Base-by-base conservation (phyloP, 2,329 filamentous ascomycete species). In the Chrysoporthe deuterocubensis region DNA sequence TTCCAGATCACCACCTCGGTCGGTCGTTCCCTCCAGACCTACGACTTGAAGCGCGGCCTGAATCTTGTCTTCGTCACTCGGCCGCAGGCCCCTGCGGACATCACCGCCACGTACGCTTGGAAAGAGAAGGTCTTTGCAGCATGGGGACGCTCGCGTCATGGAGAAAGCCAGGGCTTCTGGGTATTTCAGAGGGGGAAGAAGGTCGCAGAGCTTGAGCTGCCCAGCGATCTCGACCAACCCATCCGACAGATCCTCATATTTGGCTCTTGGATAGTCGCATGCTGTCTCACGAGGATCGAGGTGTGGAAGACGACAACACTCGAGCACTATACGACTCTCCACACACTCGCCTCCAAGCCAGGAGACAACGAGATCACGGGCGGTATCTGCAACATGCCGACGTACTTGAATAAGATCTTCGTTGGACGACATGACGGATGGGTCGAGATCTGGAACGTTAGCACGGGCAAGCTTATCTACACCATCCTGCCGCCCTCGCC, bases 1-100 rank as follows among this genome's bases (percentile, higher is more conserved):
- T 99, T 97, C 77, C 96, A 99, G 78, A 93, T 99, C 79, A 98
- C 96, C 44, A 99, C 96, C 42, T 98, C 93, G 0, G 92, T 96
- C 70, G 96, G 95, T 71, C 88, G 90, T 74, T 93, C 91, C 68
- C 86, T 99, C 59, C 96, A 99, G 80, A 99, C 96, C 0, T 99
- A 99, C 82, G 96, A 99, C 77, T 82, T 99, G 70, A 93, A 92
- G 78, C 89, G 90, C 74, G 95, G 95, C 59, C 86, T 99, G 70
- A 95, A 96, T 74, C 88, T 99, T 62, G 89, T 98, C 75, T 99
- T 99, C 79, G 87, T 99, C 69, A 97, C 93, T 26, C 87, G 94
- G 63, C 96, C 96, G 0, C 92, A 97, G 78, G 97, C 94, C 0
- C 94, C 94, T 1, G 87, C 87, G 71, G 83, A 89, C 62, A 97